Conservation (phyloP, 257 asterid genomes). For the Salvia miltiorrhiza region DNA sequence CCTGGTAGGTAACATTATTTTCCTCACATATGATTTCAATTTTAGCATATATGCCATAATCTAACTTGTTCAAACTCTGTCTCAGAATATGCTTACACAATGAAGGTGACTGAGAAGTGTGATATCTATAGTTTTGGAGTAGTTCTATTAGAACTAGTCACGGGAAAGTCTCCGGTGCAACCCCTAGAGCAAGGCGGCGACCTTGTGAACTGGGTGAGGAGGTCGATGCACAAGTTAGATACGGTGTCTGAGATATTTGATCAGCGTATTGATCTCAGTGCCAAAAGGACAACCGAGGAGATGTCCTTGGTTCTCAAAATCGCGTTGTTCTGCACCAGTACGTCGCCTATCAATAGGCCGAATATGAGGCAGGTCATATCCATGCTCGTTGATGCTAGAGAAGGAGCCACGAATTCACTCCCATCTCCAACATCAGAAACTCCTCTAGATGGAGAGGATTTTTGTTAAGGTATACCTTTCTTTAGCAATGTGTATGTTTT, state of each 20-base stretch:
- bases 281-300: conserved; percentile 51
- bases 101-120: conserved; percentile 92
- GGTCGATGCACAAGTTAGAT: conserved; percentile 40
- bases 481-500: not conserved
- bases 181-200: conserved; percentile 87
- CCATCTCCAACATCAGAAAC: conserved; percentile 74
- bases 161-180: conserved; percentile 83
- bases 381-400: conserved; percentile 69
- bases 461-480: conserved; percentile 19
- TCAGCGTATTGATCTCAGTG: conserved; percentile 54
- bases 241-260: conserved; percentile 49
- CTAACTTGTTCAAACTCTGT: not conserved
- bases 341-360: conserved; percentile 78
- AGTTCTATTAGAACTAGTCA: conserved; percentile 65
- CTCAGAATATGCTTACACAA: conserved; percentile 89
- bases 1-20: conserved; percentile 58
- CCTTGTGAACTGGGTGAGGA: conserved; percentile 68
- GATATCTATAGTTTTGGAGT: conserved; percentile 88
- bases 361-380: conserved; percentile 77
- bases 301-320: conserved; percentile 78
- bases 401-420: conserved; percentile 32
- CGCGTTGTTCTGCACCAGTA: conserved; percentile 75
- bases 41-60: too few relatives aligned
- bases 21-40: too few relatives aligned
- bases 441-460: conserved; percentile 46